Percentiles rank a stretch among this genome's conserved stretches.
phyloP scores from a whole-genome alignment of 306 rosid genomes.

The Carpinus fangiana region DNA sequence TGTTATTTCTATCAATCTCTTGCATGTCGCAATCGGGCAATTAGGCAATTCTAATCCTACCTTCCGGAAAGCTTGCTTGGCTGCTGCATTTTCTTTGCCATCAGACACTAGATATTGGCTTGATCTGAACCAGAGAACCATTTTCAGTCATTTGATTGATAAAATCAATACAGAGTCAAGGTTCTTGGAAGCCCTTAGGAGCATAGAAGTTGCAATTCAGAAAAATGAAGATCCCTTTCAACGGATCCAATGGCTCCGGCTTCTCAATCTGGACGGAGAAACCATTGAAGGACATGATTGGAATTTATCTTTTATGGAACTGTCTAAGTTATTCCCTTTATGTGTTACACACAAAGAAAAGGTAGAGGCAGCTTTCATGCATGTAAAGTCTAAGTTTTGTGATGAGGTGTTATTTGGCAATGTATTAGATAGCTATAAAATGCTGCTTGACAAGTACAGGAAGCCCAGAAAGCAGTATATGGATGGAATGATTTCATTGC shows the following conservation, averaged over 20 bases:
- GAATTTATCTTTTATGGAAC: conserved; percentile 37
- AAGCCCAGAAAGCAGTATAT: conserved; percentile 66
- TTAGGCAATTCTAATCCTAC: conserved; percentile 51
- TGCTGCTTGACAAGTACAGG: conserved; percentile 62
- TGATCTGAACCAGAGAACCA: conserved; percentile 44
- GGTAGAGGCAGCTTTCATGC: conserved; percentile 53
- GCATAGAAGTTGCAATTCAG: conserved; percentile 48
- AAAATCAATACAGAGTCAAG: conserved; percentile 46
- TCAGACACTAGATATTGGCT: conserved; percentile 39
- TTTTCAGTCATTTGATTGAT: conserved; percentile 49
- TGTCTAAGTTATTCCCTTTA: conserved; percentile 34
- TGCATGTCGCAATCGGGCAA: conserved; percentile 66
- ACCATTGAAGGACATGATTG: conserved; percentile 24
- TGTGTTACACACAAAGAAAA: conserved; percentile 41
- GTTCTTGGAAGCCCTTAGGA: conserved; percentile 51
- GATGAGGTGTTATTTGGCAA: conserved; percentile 56
- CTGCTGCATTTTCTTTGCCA: conserved; percentile 42
- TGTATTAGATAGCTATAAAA: conserved; percentile 47
- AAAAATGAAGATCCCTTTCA: conserved; percentile 68
- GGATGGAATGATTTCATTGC: conserved; percentile 79
- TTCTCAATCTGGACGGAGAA: conserved; percentile 39
- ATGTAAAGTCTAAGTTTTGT: conserved; percentile 64
- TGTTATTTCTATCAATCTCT: conserved; percentile 42
- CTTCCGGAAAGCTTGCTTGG: conserved; percentile 80
- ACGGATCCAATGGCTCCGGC: conserved; percentile 60